Evolutionary conservation across 225 moss, liverwort and hornwort genomes (phyloP).

Genomic region (Bryum argenteum): DNA sequence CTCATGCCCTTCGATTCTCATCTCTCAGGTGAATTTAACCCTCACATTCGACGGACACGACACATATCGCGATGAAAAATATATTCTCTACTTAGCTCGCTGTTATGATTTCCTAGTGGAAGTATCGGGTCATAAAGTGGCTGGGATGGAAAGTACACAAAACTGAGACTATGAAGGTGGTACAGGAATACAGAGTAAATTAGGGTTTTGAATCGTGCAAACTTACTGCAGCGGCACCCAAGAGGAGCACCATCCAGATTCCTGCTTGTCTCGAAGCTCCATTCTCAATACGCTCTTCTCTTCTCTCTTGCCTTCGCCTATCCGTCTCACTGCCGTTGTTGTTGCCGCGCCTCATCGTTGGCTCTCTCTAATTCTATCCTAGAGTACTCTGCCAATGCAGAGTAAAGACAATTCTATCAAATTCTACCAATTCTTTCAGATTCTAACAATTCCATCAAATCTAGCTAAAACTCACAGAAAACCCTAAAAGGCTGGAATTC

Average conservation of each 20-base stretch:
- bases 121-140: no score
- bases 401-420: background rate
- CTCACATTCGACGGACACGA: no score
- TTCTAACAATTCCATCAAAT: conserved; percentile 1
- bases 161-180: background rate
- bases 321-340: conserved; percentile 33
- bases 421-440: background rate
- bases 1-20: background rate
- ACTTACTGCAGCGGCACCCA: conserved; percentile 65
- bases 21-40: no score
- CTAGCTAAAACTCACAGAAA: background rate
- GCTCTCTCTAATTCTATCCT: background rate
- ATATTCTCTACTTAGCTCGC: no score
- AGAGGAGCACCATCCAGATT: conserved; percentile 56
- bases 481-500: background rate
- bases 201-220: background rate
- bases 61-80: no score
- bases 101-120: no score
- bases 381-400: conserved; percentile 3
- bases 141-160: no score
- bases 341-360: conserved; percentile 45
- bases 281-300: conserved; percentile 16
- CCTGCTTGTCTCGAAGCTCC: conserved; percentile 41
- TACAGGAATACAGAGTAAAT: background rate
- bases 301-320: conserved; percentile 36